Evolutionary conservation across 768 basidiomycete species (phyloP).

Genomic region (Podaxis sp.): DNA sequence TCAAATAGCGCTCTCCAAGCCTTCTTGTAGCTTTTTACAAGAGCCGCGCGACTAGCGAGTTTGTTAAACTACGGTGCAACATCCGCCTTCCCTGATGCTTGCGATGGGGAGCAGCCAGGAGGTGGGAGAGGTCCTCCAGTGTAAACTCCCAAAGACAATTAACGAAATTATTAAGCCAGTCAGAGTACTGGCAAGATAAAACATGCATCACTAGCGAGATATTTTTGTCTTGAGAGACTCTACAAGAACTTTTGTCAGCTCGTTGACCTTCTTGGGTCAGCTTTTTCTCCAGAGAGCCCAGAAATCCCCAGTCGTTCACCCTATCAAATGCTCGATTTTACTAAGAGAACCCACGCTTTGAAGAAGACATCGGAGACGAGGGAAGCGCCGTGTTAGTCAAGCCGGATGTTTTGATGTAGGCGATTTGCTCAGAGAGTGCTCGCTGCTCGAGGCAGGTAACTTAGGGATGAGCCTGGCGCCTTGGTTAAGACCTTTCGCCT

Average conservation of each 20-base stretch:
- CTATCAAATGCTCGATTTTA: background rate
- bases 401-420: slow-evolving; percentile 50
- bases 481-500: slow-evolving; percentile 46
- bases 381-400: slow-evolving; percentile 40
- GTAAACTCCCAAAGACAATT: background rate
- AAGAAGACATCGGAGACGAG: slow-evolving; percentile 46
- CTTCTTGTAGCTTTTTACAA: background rate
- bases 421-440: slow-evolving; percentile 49
- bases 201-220: slow-evolving; percentile 48
- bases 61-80: background rate
- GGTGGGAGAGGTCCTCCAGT: slow-evolving; percentile 8
- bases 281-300: background rate
- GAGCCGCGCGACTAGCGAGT: background rate
- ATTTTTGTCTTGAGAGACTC: slow-evolving; percentile 53
- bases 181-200: background rate
- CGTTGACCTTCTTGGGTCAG: slow-evolving; percentile 22
- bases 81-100: background rate
- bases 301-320: background rate
- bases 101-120: background rate
- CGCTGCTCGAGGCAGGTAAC: slow-evolving; percentile 24
- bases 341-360: slow-evolving; percentile 34
- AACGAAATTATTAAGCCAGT: background rate
- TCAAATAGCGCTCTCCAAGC: background rate
- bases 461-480: slow-evolving; percentile 48
- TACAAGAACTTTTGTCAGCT: slow-evolving; percentile 24